These are phyloP conservation scores for Aquilaria sinensis DNA, from an alignment of 345 rosid species.

Conservation along the genomic window DNA sequence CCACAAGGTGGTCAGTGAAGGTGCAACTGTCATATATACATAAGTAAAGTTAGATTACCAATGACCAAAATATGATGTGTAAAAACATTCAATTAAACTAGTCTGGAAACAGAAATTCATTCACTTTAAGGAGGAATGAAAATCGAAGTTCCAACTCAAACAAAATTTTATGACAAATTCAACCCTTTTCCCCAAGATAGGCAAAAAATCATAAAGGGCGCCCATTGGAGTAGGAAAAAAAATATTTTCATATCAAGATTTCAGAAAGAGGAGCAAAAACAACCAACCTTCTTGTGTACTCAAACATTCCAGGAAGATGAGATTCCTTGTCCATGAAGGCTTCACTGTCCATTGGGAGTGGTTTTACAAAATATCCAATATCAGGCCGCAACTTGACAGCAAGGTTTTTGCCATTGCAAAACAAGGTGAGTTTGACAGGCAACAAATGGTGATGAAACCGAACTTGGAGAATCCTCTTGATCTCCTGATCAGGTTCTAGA, in stretches of 20 bases:
- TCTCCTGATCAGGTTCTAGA: constrained; percentile 59
- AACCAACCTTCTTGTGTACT: constrained; percentile 70
- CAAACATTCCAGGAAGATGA: constrained; percentile 86
- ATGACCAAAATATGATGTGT: not conserved
- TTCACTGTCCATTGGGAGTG: constrained; percentile 56
- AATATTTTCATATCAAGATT: too few species aligned
- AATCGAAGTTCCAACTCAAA: too few species aligned
- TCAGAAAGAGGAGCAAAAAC: not conserved
- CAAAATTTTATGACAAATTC: too few species aligned
- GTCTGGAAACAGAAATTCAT: too few species aligned
- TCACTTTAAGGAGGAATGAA: too few species aligned
- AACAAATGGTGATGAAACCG: constrained; percentile 84
- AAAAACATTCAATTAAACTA: constrained; percentile 2
- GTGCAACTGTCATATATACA: constrained; percentile 45
- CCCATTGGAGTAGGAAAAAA: too few species aligned
- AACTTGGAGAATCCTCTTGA: constrained; percentile 61
- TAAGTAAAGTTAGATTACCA: constrained; percentile 8
- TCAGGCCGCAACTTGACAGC: constrained; percentile 88
- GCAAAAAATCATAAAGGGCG: too few species aligned
- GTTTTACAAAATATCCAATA: constrained; percentile 92
- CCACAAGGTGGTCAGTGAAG: constrained; percentile 56
- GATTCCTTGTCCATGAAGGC: constrained; percentile 54
- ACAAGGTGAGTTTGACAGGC: constrained; percentile 67
- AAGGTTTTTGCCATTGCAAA: constrained; percentile 46
- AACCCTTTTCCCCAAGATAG: too few species aligned